Evolutionary conservation across 1,139 yeast species (phyloP).

Genomic region (Candida sanyaensis): DNA sequence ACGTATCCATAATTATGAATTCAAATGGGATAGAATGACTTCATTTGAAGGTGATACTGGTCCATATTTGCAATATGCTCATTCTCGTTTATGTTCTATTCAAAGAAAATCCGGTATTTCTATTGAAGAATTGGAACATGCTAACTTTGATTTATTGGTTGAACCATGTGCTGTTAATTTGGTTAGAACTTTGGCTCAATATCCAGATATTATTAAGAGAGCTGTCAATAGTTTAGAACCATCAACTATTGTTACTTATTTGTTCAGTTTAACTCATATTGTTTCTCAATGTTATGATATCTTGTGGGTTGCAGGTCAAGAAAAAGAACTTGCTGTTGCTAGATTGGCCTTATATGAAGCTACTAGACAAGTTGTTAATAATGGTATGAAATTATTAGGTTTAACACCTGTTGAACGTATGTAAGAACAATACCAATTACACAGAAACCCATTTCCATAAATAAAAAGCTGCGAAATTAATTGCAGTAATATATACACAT

Average conservation of each 20-base stretch:
- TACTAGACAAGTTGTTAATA: conserved; percentile 86
- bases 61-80: conserved; percentile 98
- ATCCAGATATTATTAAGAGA: conserved; percentile 86
- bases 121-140: conserved; percentile 49
- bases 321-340: conserved; percentile 81
- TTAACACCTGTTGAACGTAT: conserved; percentile 98
- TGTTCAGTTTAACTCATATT: conserved; percentile 88
- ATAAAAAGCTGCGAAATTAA: not conserved
- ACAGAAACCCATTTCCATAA: not conserved
- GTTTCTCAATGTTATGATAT: conserved; percentile 95
- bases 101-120: conserved; percentile 75
- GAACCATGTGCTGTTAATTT: conserved; percentile 77
- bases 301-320: conserved; percentile 98
- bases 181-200: conserved; percentile 80
- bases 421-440: conserved; percentile 39
- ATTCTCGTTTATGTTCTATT: conserved; percentile 93
- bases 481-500: too few relatives aligned
- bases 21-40: conserved; percentile 98
- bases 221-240: conserved; percentile 91
- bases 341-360: conserved; percentile 91
- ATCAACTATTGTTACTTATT: conserved; percentile 89
- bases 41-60: conserved; percentile 99
- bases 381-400: conserved; percentile 91
- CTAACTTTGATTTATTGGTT: conserved; percentile 70
- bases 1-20: conserved; percentile 93